Percentiles rank a stretch among this genome's conserved stretches.
Conservation (phyloP, 805 yeast genomes). For the Hanseniaspora thailandica region DNA sequence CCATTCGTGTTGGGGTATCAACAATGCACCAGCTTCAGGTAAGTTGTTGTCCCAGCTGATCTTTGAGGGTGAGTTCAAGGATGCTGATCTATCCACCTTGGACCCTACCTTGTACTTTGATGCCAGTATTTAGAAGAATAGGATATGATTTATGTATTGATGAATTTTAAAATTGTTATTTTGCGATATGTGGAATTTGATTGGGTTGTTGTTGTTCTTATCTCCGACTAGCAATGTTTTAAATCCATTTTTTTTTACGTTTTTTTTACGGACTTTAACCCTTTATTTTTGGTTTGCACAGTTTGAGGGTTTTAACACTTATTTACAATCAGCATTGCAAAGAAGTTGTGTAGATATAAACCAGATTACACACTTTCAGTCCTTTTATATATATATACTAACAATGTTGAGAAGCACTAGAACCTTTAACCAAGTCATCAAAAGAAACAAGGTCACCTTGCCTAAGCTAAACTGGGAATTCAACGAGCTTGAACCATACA, state of each 20-base stretch:
- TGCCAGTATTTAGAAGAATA: conserved; percentile 33
- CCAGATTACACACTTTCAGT: too few species aligned
- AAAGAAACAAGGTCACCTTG: conserved; percentile 56
- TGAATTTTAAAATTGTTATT: too few species aligned
- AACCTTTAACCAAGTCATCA: conserved; percentile 18
- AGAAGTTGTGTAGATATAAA: neutral
- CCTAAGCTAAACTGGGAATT: conserved; percentile 79
- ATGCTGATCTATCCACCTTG: conserved; percentile 69
- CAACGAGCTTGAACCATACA: conserved; percentile 74
- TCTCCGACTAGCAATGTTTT: neutral
- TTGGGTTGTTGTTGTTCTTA: too few species aligned
- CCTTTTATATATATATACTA: too few species aligned
- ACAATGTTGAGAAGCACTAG: conserved; percentile 13
- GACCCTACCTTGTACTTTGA: conserved; percentile 84
- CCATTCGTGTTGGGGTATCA: conserved; percentile 98
- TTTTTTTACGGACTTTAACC: too few species aligned
- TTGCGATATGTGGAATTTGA: neutral
- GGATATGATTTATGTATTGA: neutral
- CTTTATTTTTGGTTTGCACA: neutral
- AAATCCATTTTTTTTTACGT: neutral
- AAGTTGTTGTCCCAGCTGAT: conserved; percentile 76
- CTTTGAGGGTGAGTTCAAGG: conserved; percentile 65
- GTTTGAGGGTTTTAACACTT: too few species aligned
- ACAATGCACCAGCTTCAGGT: conserved; percentile 97
- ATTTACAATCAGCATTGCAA: too few species aligned